Evolutionary conservation across 257 asterid species (phyloP).

Genomic region (Nemophila menziesii): DNA sequence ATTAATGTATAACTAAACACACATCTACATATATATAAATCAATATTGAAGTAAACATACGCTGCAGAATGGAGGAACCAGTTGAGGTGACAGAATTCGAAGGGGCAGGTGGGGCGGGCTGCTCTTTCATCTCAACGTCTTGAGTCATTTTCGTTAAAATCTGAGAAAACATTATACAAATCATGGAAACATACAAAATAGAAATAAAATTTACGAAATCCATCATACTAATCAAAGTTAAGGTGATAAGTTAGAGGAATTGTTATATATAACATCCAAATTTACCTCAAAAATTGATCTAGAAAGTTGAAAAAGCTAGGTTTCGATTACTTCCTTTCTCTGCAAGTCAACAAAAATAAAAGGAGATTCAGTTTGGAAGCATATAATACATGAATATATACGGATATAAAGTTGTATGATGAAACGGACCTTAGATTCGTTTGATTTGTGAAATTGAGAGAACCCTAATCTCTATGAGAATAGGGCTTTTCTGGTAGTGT

Average conservation of each 20-base stretch:
- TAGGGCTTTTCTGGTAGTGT: background rate
- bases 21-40: background rate
- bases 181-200: constrained; percentile 12
- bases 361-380: background rate
- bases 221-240: too few relatives aligned
- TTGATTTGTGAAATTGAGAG: background rate
- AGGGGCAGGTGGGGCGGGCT: constrained; percentile 24
- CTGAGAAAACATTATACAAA: constrained; percentile 28
- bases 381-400: background rate
- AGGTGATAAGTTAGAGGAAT: background rate
- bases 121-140: constrained; percentile 78
- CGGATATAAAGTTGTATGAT: background rate
- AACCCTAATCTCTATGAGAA: background rate
- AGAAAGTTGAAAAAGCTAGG: background rate
- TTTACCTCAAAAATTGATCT: constrained; percentile 1
- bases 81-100: constrained; percentile 32
- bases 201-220: background rate
- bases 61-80: constrained; percentile 37
- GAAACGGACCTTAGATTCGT: constrained; percentile 1
- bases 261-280: background rate
- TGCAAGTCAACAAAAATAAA: constrained; percentile 22
- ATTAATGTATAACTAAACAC: background rate
- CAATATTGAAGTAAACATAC: constrained; percentile 15
- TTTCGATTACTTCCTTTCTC: constrained; percentile 29
- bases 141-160: constrained; percentile 40